A percentile compares a stretch with the other conserved stretches of the same genome.
phyloP scores from a whole-genome alignment of 2,329 filamentous ascomycete genomes.

The Coniochaeta prunicola region DNA sequence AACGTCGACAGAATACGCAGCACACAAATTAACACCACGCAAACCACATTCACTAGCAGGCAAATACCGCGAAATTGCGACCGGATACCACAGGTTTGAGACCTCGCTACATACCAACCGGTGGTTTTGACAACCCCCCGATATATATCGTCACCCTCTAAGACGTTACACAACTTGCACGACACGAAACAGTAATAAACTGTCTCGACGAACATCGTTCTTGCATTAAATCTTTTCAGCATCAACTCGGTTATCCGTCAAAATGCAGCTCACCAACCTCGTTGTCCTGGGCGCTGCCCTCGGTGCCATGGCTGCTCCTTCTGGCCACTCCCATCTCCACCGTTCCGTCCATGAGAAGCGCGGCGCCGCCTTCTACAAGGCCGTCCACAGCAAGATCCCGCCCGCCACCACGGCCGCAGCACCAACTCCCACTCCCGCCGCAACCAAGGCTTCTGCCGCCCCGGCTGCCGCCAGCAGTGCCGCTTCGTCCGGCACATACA shows the following conservation, averaged over 20 bases:
- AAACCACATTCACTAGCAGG: not conserved
- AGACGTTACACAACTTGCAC: not conserved
- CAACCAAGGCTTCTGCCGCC: conserved; percentile 2
- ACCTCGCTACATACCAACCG: not conserved
- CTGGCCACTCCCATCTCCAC: conserved; percentile 27
- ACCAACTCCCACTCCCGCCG: conserved; percentile 5
- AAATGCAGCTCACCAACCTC: conserved; percentile 16
- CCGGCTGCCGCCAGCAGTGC: conserved; percentile 4
- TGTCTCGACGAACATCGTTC: not conserved
- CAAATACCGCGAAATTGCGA: not conserved
- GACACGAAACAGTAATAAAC: not conserved
- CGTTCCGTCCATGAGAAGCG: conserved; percentile 19
- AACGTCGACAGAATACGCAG: not conserved
- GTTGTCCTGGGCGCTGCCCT: conserved; percentile 23
- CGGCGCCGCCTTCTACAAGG: conserved; percentile 17
- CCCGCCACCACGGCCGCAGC: conserved; percentile 8
- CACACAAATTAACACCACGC: not conserved
- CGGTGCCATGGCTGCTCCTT: conserved; percentile 22
- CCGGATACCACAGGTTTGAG: not conserved
- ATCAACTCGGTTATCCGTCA: conserved; percentile 2
- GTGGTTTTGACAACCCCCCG: not conserved
- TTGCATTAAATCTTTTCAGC: not conserved
- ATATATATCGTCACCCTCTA: not conserved
- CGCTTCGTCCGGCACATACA: conserved; percentile 11
- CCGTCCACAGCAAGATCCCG: conserved; percentile 15